Evolutionary conservation across 257 asterid genomes (phyloP), one percentile per base, ranked within the genome.

Genomic region (Cruciata laevipes): DNA sequence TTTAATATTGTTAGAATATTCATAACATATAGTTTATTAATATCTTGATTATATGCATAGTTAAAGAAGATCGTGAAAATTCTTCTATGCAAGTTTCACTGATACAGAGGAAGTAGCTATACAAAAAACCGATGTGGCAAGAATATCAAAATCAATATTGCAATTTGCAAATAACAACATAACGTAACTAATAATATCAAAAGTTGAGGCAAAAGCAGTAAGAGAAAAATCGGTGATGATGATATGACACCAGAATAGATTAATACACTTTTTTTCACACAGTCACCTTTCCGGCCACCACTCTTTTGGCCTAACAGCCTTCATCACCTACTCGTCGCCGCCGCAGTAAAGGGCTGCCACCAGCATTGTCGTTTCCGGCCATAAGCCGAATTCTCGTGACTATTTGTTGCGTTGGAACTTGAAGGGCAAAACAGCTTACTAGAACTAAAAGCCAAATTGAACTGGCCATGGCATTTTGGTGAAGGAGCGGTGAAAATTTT

Each of bases 261-360:
- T 53, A 86, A n/a, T n/a, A n/a, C 77, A 80, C 91, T 83, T 88
- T n/a, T 27, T 27, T 82, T 89, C 44, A 79, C 95, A 4, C 79
- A 77, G 35, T 83, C 91, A 23, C 86, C 86, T 75, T 82, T 85
- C 96, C n/a, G n/a, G n/a, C n/a, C 95, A 85, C 14, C 91, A 83
- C 73, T 75, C 91, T 77, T 82, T 86, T 0, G 96, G 96, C 71
- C 95, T 73, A 63, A 71, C 80, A 3, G 25, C 71, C 78, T 44
- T 51, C 61, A 61, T 69, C 68, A 44, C 49, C 67, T 6, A 42
- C 59, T 31, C 75, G 61, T 23, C 31, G 76, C 49, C 16, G 53
- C 53, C 20, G 53, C 67, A 79, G 69, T 52, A 80, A 65, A 20
- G 84, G 79, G 10, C n/a, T 74, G 20, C 37, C 37, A 11, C 37